Conservation (phyloP, 2,329 filamentous ascomycete species). For the Sordariomycetes sp. region DNA sequence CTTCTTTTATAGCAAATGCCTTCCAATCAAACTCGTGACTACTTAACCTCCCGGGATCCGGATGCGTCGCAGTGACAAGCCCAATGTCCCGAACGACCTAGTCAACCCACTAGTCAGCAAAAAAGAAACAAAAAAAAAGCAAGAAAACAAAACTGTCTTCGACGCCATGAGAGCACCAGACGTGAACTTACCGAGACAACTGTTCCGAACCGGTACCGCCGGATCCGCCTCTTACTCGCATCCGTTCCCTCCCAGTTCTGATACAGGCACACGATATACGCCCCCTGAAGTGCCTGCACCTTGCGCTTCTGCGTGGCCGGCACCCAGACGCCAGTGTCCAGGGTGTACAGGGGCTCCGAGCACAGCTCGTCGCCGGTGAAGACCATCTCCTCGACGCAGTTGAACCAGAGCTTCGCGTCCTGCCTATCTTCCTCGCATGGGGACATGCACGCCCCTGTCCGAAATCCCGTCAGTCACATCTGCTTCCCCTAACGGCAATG, state of each 20-base stretch:
- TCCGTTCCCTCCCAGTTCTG: constrained; percentile 24
- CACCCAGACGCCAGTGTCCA: constrained; percentile 6
- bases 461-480: constrained; percentile 4
- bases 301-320: constrained; percentile 10
- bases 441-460: constrained; percentile 14
- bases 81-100: constrained; percentile 18
- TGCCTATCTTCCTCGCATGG: constrained; percentile 15
- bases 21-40: constrained; percentile 17
- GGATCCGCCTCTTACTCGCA: constrained; percentile 18
- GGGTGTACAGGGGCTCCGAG: constrained; percentile 10
- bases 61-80: constrained; percentile 13
- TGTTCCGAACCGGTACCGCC: constrained; percentile 18
- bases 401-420: constrained; percentile 19
- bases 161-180: no score
- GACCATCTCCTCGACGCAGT: constrained; percentile 22
- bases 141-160: no score
- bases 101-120: not conserved
- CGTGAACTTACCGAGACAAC: constrained; percentile 21
- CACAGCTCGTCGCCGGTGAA: constrained; percentile 22
- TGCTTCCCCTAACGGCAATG: not conserved
- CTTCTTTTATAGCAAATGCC: constrained; percentile 18
- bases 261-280: constrained; percentile 21
- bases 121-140: not conserved
- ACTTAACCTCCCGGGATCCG: constrained; percentile 11
- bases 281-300: constrained; percentile 20